Evolutionary conservation across 371 early-diverging fungal genomes (phyloP).

Genomic region (Mucor mucedo): DNA sequence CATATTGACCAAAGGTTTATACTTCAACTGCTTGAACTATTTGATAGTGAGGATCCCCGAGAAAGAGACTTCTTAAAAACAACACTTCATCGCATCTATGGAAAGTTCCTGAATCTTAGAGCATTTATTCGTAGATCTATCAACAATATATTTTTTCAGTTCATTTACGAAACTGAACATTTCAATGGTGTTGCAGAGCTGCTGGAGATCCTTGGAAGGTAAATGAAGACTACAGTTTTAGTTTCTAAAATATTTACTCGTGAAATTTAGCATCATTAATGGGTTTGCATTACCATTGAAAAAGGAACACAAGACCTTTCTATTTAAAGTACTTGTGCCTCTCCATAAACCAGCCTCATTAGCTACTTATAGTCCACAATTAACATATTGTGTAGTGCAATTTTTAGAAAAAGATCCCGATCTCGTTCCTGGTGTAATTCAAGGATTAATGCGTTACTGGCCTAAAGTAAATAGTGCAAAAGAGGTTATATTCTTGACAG

Average conservation of each 20-base stretch:
- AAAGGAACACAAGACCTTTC: slow-evolving; percentile 96
- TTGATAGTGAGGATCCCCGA: slow-evolving; percentile 97
- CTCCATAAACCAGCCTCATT: slow-evolving; percentile 94
- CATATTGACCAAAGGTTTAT: slow-evolving; percentile 47
- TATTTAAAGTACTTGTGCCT: slow-evolving; percentile 91
- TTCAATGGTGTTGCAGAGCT: slow-evolving; percentile 98
- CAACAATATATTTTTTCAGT: slow-evolving; percentile 96
- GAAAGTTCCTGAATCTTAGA: slow-evolving; percentile 94
- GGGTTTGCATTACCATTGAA: slow-evolving; percentile 97
- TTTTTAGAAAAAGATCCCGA: slow-evolving; percentile 96
- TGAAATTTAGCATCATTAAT: slow-evolving; percentile 84
- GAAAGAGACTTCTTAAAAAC: slow-evolving; percentile 98
- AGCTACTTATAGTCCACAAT: slow-evolving; percentile 92
- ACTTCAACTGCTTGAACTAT: slow-evolving; percentile 84
- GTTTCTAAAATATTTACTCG: background rate
- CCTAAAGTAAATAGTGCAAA: slow-evolving; percentile 98
- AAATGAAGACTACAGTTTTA: background rate
- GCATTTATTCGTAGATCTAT: slow-evolving; percentile 96
- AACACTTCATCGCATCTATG: slow-evolving; percentile 96
- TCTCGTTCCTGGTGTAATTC: slow-evolving; percentile 88
- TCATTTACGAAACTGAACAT: slow-evolving; percentile 93
- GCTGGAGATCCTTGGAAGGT: slow-evolving; percentile 93
- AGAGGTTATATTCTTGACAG: slow-evolving; percentile 97
- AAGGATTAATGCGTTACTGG: slow-evolving; percentile 92
- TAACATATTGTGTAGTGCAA: slow-evolving; percentile 97